These are phyloP conservation scores for Ascochyta rabiei DNA, from an alignment of 2,329 filamentous ascomycete genomes.

Conservation along the genomic window DNA sequence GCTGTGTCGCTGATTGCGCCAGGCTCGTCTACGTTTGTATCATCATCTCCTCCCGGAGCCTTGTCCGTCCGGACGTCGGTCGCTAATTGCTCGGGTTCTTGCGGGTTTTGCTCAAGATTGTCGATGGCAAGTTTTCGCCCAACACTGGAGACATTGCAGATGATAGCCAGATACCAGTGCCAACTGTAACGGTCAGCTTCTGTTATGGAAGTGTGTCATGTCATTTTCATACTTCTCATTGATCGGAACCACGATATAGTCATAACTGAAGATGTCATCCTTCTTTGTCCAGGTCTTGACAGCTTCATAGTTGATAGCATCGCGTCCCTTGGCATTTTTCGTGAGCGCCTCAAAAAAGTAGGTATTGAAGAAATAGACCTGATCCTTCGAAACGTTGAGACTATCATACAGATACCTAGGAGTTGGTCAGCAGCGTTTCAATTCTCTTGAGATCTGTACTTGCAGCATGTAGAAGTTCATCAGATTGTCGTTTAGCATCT, in stretches of 20 bases:
- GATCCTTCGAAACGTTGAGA: conserved; percentile 55
- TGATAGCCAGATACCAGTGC: conserved; percentile 96
- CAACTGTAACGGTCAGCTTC: conserved; percentile 14
- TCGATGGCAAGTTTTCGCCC: conserved; percentile 36
- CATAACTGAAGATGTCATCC: conserved; percentile 81
- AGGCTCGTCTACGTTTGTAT: not conserved
- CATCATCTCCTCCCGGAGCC: not conserved
- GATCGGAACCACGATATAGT: conserved; percentile 91
- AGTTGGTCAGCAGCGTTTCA: not conserved
- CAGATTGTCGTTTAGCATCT: conserved; percentile 91
- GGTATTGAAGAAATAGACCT: conserved; percentile 88
- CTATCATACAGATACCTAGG: conserved; percentile 46
- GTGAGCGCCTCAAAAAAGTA: conserved; percentile 85
- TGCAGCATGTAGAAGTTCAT: conserved; percentile 82
- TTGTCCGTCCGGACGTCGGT: not conserved
- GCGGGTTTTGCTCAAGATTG: conserved; percentile 10
- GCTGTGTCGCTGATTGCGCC: not conserved
- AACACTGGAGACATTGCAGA: conserved; percentile 83
- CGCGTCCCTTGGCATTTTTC: conserved; percentile 56
- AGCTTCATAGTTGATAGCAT: conserved; percentile 77
- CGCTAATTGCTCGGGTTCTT: not conserved
- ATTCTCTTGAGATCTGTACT: not conserved
- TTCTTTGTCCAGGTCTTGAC: conserved; percentile 88
- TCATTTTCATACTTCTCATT: conserved; percentile 66
- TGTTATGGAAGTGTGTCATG: not conserved